phyloP scores from a whole-genome alignment of 1,284 basidiomycete species.

The Naganishia sp. region DNA sequence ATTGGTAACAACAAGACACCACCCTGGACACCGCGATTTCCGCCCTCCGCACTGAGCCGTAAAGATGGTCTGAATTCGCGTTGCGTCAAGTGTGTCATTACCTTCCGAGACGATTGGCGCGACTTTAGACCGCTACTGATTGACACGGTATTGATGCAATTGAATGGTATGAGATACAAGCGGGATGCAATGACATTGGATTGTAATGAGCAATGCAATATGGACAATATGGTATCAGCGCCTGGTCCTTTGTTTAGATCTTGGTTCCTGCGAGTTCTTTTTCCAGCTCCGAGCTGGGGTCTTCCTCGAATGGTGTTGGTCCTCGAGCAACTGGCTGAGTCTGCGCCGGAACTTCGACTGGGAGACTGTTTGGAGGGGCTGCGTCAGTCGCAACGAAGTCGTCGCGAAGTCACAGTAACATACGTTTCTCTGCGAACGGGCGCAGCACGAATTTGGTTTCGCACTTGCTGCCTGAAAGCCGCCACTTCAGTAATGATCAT shows the following conservation, averaged over 20 bases:
- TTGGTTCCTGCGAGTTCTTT: conserved; percentile 67
- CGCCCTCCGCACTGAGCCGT: not conserved
- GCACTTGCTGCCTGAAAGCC: conserved; percentile 49
- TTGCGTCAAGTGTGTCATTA: no score
- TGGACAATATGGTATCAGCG: not conserved
- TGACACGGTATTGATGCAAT: not conserved
- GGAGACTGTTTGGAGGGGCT: conserved; percentile 40
- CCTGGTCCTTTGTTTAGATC: not conserved
- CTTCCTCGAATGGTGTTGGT: conserved; percentile 69
- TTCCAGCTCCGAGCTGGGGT: conserved; percentile 83
- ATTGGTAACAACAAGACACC: not conserved
- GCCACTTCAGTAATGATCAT: conserved; percentile 81
- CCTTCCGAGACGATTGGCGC: no score
- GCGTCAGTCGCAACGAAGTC: not conserved
- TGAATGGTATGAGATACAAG: not conserved
- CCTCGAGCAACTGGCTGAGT: conserved; percentile 55
- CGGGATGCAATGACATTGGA: not conserved
- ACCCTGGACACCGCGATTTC: not conserved
- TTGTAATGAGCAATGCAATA: not conserved
- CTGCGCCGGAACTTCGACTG: conserved; percentile 33
- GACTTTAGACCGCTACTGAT: not conserved
- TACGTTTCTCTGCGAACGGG: conserved; percentile 40
- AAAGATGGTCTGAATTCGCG: not conserved
- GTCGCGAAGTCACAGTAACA: conserved; percentile 23
- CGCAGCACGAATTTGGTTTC: conserved; percentile 34